Conservation (phyloP, 441 rosid species). For the Adansonia madagascariensis region DNA sequence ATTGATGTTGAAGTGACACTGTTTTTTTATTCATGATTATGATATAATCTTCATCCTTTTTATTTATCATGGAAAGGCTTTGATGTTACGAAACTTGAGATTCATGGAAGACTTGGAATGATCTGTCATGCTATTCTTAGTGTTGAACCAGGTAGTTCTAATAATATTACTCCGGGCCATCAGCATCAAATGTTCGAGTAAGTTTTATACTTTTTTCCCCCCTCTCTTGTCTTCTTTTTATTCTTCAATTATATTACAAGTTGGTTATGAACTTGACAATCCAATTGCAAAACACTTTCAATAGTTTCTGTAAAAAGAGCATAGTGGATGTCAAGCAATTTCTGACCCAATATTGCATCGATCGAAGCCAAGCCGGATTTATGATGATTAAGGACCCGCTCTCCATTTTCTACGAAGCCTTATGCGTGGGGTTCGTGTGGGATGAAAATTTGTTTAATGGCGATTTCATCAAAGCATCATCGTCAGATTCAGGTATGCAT, state of each 20-base stretch:
- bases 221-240: not conserved
- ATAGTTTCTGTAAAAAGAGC: conserved; percentile 48
- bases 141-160: conserved; percentile 25
- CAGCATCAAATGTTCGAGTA: conserved; percentile 53
- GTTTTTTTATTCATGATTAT: not conserved
- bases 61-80: conserved; percentile 33
- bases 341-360: conserved; percentile 49
- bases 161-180: not conserved
- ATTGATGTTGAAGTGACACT: not conserved
- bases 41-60: not conserved
- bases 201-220: conserved; percentile 4
- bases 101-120: conserved; percentile 67
- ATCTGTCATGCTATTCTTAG: conserved; percentile 64
- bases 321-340: conserved; percentile 51
- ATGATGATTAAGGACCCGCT: conserved; percentile 49
- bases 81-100: conserved; percentile 49
- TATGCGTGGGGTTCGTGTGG: conserved; percentile 43
- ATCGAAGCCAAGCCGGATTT: conserved; percentile 43
- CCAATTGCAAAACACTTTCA: not conserved
- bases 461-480: not conserved
- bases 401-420: conserved; percentile 53
- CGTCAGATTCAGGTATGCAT: not conserved
- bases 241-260: not conserved
- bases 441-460: conserved; percentile 24
- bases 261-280: not conserved